Conservation (phyloP, 1,139 yeast species). For the Suhomyces wounanorum region DNA sequence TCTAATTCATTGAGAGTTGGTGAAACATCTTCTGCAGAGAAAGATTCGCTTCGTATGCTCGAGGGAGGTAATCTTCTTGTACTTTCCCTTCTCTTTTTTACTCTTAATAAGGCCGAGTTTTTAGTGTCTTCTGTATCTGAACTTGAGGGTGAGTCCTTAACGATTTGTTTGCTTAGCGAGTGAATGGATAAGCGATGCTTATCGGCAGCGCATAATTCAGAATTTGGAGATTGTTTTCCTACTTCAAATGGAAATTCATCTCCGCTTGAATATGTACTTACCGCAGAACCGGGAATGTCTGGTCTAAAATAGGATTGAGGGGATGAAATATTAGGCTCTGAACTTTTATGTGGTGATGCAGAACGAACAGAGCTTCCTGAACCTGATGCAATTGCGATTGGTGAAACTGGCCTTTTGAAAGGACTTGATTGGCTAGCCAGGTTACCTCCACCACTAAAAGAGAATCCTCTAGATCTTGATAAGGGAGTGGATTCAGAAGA, state of each 20-base stretch:
- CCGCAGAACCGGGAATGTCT: slow-evolving; percentile 38
- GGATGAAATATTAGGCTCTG: slow-evolving; percentile 17
- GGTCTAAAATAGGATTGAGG: slow-evolving; percentile 27
- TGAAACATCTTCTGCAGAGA: slow-evolving; percentile 10
- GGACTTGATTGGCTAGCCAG: slow-evolving; percentile 28
- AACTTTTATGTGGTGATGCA: slow-evolving; percentile 29
- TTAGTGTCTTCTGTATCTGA: slow-evolving; percentile 70
- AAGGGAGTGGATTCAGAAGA: slow-evolving; percentile 45
- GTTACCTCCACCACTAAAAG: slow-evolving; percentile 27
- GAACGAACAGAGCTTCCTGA: slow-evolving; percentile 19
- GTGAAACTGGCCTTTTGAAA: slow-evolving; percentile 39
- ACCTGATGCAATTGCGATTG: slow-evolving; percentile 16
- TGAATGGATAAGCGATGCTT: slow-evolving; percentile 31
- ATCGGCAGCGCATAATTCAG: slow-evolving; percentile 14
- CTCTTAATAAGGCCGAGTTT: slow-evolving; percentile 54
- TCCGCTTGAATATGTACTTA: slow-evolving; percentile 39
- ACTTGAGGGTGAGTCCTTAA: slow-evolving; percentile 62
- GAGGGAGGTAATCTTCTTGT: slow-evolving; percentile 34
- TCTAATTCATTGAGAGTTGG: slow-evolving; percentile 43
- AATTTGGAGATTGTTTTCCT: slow-evolving; percentile 19
- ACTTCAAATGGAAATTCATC: slow-evolving; percentile 38
- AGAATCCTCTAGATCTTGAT: slow-evolving; percentile 42
- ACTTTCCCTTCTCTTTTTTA: slow-evolving; percentile 59
- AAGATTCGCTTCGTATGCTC: slow-evolving; percentile 15
- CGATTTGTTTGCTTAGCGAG: slow-evolving; percentile 32